Evolutionary conservation across 495 filamentous ascomycete genomes (phyloP).

Genomic region (Talaromyces trachyspermus): DNA sequence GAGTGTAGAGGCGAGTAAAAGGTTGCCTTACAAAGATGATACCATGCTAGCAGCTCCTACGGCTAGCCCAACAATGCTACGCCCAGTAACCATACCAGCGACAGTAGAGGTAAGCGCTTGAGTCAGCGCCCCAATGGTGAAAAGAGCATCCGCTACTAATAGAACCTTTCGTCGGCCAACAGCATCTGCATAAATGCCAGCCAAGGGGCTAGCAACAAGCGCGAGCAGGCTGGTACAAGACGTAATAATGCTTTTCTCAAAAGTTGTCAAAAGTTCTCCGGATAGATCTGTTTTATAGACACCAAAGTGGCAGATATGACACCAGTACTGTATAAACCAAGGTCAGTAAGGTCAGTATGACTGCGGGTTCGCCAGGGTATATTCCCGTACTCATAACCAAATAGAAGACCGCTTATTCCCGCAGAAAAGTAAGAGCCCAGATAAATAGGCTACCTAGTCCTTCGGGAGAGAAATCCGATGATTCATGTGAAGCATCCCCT

Average conservation of each 20-base stretch:
- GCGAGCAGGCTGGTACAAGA: constrained; percentile 76
- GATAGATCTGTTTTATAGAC: constrained; percentile 73
- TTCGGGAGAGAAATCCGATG: constrained; percentile 5
- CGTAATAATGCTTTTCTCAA: constrained; percentile 80
- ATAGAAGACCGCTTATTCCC: constrained; percentile 77
- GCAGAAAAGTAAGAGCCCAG: constrained; percentile 73
- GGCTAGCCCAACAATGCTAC: constrained; percentile 72
- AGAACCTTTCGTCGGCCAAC: constrained; percentile 71
- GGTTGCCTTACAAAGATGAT: constrained; percentile 55
- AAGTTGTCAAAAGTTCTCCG: constrained; percentile 51
- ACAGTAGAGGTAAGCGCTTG: constrained; percentile 63
- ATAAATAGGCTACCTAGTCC: constrained; percentile 43
- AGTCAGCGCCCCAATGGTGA: constrained; percentile 63
- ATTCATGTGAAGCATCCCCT: constrained; percentile 11
- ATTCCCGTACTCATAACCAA: constrained; percentile 64
- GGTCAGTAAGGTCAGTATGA: background rate
- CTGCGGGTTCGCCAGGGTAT: constrained; percentile 3
- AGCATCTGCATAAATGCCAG: constrained; percentile 66
- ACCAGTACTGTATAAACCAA: constrained; percentile 59
- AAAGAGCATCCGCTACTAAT: constrained; percentile 70
- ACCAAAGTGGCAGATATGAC: constrained; percentile 86
- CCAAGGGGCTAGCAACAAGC: constrained; percentile 66
- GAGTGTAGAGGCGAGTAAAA: too few relatives aligned
- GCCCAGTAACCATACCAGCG: constrained; percentile 65
- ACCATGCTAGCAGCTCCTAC: constrained; percentile 80